phyloP scores from a whole-genome alignment of 352 stramenopile genomes.

The Elongisporangium prolatum region DNA sequence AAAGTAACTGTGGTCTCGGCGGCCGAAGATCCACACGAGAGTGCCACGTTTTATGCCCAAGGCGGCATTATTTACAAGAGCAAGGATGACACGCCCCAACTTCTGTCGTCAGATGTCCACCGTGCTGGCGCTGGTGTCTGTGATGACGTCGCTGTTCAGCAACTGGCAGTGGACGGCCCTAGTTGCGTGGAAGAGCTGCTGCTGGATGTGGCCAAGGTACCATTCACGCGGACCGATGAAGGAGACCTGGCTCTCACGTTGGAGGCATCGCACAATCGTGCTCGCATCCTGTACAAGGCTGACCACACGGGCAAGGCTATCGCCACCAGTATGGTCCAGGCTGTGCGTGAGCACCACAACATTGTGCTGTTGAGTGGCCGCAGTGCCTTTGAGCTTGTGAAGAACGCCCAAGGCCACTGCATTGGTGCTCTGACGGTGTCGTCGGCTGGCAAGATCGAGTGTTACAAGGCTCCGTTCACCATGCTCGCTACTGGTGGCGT shows the following conservation, averaged over 20 bases:
- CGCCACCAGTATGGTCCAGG: slow-evolving; percentile 85
- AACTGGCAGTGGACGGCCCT: slow-evolving; percentile 90
- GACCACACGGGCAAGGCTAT: slow-evolving; percentile 94
- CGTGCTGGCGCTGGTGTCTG: slow-evolving; percentile 88
- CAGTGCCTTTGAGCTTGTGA: slow-evolving; percentile 75
- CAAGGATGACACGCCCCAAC: slow-evolving; percentile 76
- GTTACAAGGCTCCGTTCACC: slow-evolving; percentile 78
- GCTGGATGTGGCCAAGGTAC: slow-evolving; percentile 81
- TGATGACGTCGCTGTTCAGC: slow-evolving; percentile 87
- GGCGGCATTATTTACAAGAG: slow-evolving; percentile 95
- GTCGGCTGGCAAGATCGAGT: slow-evolving; percentile 41
- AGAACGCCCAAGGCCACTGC: slow-evolving; percentile 51
- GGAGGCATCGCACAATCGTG: slow-evolving; percentile 91
- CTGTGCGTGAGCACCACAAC: slow-evolving; percentile 80
- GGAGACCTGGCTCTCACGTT: slow-evolving; percentile 74
- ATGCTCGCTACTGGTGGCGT: slow-evolving; percentile 92
- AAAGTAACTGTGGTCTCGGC: slow-evolving; percentile 79
- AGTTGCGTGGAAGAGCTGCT: slow-evolving; percentile 88
- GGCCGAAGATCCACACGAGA: slow-evolving; percentile 78
- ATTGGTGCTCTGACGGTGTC: slow-evolving; percentile 73
- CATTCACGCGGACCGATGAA: slow-evolving; percentile 79
- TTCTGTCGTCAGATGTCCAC: slow-evolving; percentile 89
- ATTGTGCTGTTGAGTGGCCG: slow-evolving; percentile 72
- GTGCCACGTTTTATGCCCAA: slow-evolving; percentile 94
- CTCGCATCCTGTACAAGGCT: slow-evolving; percentile 92